Percentiles rank a stretch among this genome's conserved stretches.
These are phyloP conservation scores for Penicillium concentricum DNA, from an alignment of 2,329 filamentous ascomycete species.

Conservation along the genomic window DNA sequence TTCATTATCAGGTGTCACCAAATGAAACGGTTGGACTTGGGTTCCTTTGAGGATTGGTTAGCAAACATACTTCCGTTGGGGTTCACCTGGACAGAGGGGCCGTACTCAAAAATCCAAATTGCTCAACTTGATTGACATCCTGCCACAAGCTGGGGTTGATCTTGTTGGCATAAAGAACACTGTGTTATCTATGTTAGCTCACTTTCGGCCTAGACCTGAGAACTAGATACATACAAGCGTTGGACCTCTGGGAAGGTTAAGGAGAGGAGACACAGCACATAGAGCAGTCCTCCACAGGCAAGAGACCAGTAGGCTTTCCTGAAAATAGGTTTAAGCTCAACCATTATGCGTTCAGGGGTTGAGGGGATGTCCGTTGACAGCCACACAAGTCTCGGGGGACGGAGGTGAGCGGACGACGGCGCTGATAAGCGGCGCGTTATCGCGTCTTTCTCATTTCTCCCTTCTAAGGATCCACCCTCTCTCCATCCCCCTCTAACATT, in stretches of 20 bases:
- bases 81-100: constrained; percentile 20
- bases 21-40: constrained; percentile 82
- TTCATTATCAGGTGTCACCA: constrained; percentile 73
- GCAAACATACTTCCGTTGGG: neutral
- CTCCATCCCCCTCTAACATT: constrained; percentile 5
- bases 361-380: neutral
- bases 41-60: constrained; percentile 58
- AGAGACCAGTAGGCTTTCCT: constrained; percentile 57
- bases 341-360: constrained; percentile 24
- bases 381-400: neutral
- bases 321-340: constrained; percentile 47
- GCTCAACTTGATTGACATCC: constrained; percentile 72
- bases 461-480: constrained; percentile 10
- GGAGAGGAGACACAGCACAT: constrained; percentile 64
- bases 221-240: constrained; percentile 63
- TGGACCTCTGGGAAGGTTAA: constrained; percentile 71
- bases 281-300: constrained; percentile 61
- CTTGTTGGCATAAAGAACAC: constrained; percentile 80
- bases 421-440: constrained; percentile 17
- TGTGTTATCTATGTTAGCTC: constrained; percentile 37
- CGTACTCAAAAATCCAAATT: constrained; percentile 82
- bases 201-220: neutral
- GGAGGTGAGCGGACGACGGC: constrained; percentile 9
- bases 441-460: constrained; percentile 22
- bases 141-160: constrained; percentile 70